Conservation (phyloP, 345 rosid species). For the Gossypium australe region DNA sequence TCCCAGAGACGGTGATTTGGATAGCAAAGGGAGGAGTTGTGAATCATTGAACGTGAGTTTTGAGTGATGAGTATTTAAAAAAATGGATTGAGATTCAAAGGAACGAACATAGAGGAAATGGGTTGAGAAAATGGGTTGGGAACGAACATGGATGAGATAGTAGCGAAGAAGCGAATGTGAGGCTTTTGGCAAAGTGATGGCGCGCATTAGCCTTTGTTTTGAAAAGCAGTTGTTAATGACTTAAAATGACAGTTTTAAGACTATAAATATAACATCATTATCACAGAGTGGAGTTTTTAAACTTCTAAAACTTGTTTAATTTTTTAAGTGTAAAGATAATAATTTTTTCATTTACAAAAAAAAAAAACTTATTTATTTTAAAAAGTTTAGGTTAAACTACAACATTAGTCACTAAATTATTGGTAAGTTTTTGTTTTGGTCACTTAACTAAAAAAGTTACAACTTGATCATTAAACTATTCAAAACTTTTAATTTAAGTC, state of each 20-base stretch:
- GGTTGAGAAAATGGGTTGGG: neutral
- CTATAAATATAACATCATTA: no score
- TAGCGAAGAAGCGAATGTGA: neutral
- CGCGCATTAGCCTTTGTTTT: conserved; percentile 10
- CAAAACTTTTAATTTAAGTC: no score
- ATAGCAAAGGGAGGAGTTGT: neutral
- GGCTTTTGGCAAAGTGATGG: neutral
- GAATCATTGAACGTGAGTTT: conserved; percentile 11
- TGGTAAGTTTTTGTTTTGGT: no score
- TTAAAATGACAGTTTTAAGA: neutral
- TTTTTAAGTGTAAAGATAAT: no score
- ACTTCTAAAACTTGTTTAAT: no score
- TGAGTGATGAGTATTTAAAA: neutral
- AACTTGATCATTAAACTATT: no score
- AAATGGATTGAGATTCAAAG: neutral
- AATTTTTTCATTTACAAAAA: no score
- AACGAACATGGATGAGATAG: neutral
- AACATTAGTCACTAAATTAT: no score
- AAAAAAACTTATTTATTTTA: no score
- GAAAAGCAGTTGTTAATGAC: neutral
- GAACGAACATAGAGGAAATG: neutral
- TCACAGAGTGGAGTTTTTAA: no score
- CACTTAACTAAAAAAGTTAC: no score
- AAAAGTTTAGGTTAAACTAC: no score
- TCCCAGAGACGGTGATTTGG: conserved; percentile 2